Conservation (phyloP, 192 early-diverging fungal genomes). For the Umbelopsis sp. region DNA sequence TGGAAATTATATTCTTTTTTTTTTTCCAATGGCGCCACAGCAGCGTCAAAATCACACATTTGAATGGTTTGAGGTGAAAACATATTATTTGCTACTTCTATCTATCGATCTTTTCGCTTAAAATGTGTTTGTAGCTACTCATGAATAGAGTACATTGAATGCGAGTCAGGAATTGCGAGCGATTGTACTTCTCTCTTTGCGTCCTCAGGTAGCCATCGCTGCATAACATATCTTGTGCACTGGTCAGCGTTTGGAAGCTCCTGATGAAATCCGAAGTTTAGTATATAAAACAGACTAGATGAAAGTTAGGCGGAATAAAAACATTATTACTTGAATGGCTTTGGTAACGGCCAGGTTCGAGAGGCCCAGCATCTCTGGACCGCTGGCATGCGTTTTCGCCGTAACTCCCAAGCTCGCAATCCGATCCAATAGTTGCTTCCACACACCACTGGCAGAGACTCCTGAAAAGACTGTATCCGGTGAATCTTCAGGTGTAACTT, state of each 20-base stretch:
- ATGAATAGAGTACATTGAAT: neutral
- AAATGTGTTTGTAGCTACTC: neutral
- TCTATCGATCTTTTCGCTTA: neutral
- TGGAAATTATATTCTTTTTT: too few relatives aligned
- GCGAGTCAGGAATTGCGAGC: neutral
- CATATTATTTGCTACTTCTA: neutral
- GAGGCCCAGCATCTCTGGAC: slow-evolving; percentile 72
- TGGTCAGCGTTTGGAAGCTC: slow-evolving; percentile 36
- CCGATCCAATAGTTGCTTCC: slow-evolving; percentile 66
- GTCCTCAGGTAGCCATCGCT: slow-evolving; percentile 24
- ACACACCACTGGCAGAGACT: slow-evolving; percentile 70
- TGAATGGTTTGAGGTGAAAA: neutral
- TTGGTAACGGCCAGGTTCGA: slow-evolving; percentile 71
- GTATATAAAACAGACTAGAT: neutral
- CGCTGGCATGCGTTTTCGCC: slow-evolving; percentile 72
- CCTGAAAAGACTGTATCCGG: slow-evolving; percentile 60
- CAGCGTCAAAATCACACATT: slow-evolving; percentile 3
- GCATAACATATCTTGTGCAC: slow-evolving; percentile 37
- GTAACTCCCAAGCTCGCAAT: slow-evolving; percentile 62
- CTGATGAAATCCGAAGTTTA: neutral
- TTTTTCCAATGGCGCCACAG: neutral
- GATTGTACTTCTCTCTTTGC: neutral
- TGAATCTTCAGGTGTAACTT: slow-evolving; percentile 70
- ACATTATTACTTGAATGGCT: slow-evolving; percentile 65
- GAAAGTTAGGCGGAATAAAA: neutral